These are phyloP conservation scores for Beauveria medogensis DNA, from an alignment of 2,329 filamentous ascomycete genomes.

Conservation along the genomic window DNA sequence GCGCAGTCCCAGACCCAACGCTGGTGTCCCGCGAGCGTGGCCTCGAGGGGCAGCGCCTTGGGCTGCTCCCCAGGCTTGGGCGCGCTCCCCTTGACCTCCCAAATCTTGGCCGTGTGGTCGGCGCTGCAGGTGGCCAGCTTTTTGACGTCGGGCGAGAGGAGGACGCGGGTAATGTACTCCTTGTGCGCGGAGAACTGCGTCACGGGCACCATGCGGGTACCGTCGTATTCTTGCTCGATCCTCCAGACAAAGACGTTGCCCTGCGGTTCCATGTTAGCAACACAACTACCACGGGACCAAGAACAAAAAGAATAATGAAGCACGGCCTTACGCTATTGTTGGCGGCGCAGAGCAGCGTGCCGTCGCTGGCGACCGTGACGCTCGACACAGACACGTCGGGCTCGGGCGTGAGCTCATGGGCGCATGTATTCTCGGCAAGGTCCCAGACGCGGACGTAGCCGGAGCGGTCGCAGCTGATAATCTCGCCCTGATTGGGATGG, in stretches of 20 bases:
- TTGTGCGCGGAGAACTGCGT: conserved; percentile 86
- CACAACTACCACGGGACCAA: background rate
- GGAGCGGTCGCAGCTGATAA: conserved; percentile 89
- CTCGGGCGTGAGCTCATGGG: conserved; percentile 90
- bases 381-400: conserved; percentile 90
- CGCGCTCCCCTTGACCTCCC: conserved; percentile 74
- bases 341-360: conserved; percentile 83
- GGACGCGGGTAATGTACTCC: conserved; percentile 85
- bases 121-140: conserved; percentile 90
- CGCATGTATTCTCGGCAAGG: conserved; percentile 91
- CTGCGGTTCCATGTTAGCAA: conserved; percentile 33
- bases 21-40: conserved; percentile 82
- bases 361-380: conserved; percentile 92
- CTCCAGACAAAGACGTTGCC: conserved; percentile 98
- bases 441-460: conserved; percentile 96
- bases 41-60: conserved; percentile 70
- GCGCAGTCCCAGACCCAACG: conserved; percentile 98
- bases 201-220: conserved; percentile 76
- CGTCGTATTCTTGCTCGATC: conserved; percentile 73
- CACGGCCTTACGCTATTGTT: conserved; percentile 67
- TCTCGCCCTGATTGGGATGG: conserved; percentile 95
- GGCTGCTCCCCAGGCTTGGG: conserved; percentile 29
- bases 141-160: conserved; percentile 87
- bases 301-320: background rate
- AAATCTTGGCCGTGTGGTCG: conserved; percentile 91